Base-by-base conservation (phyloP, 805 yeast species). In the Starmerella khaoyaiensis region DNA sequence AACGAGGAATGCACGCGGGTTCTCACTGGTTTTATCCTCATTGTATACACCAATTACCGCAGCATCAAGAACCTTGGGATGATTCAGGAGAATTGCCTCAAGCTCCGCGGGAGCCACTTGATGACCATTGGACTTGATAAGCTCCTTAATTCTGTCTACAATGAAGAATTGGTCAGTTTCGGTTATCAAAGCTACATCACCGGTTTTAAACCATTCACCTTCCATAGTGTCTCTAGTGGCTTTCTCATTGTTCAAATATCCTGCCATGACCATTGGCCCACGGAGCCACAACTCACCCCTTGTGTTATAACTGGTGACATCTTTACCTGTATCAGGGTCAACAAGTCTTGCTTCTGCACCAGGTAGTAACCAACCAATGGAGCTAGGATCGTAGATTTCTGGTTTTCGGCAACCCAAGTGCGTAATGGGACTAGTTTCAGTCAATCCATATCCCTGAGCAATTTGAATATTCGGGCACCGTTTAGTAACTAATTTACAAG, bases 71-170 rank as follows among this genome's bases (percentile, higher is more conserved):
- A 86, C 95, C 37, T 68, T 63, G n/a, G 69, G 68, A 61, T 81
- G 82, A 48, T 74, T 78, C 40, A 74, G 67, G 50, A 83, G 64
- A 15, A 87, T 78, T 22, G 87, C 77, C 61, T 86, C 96, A 45
- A 86, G 79, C 64, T 86, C 96, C 11, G 95, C 87, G 24, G 96
- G 87, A 8, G 95, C 86, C 45, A 86, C 73, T 64, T 94, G 77
- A 61, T 84, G 94, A 46, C 95, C 95, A 44, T 59, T 58, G 15
- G 60, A 55, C 63, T 76, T 76, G 65, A 75, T 76, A 52, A 76
- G 69, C 55, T 76, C 78, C 60, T 76, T 76, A 33, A 71, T 73
- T 35, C 82, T 63, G 49, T 74, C 79, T 36, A 74, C 68, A 41
- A 74, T 69, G 44, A 48, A 57, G 36, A 59, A 54, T 41, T 52